These are phyloP conservation scores for Didymella exigua DNA, from an alignment of 2,329 filamentous ascomycete genomes.

Conservation along the genomic window DNA sequence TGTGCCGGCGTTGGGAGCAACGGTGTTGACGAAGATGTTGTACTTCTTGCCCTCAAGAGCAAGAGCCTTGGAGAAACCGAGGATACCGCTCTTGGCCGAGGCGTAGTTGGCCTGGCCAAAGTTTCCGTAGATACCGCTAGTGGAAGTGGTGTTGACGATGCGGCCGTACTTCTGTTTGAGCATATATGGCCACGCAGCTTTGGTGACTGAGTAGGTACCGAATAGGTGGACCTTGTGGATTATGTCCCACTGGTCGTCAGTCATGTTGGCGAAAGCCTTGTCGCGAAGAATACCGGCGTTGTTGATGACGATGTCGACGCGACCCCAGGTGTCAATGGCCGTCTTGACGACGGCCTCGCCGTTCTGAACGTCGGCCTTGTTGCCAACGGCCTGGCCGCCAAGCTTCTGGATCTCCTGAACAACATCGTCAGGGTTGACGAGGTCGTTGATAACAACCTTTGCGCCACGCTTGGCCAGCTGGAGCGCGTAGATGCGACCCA, in stretches of 20 bases:
- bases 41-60: constrained; percentile 94
- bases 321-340: constrained; percentile 90
- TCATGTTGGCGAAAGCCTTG: constrained; percentile 98
- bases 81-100: constrained; percentile 73
- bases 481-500: constrained; percentile 88
- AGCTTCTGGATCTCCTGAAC: constrained; percentile 90
- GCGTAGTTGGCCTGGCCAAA: constrained; percentile 99
- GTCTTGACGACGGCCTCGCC: constrained; percentile 89
- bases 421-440: constrained; percentile 88
- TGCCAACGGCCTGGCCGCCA: constrained; percentile 87
- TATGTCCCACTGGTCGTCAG: constrained; percentile 88
- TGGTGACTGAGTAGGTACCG: constrained; percentile 95
- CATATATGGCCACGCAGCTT: constrained; percentile 97
- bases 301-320: constrained; percentile 95
- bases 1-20: constrained; percentile 95
- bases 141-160: constrained; percentile 95
- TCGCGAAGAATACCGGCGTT: constrained; percentile 97
- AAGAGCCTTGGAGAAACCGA: constrained; percentile 91
- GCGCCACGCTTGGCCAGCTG: constrained; percentile 85
- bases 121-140: constrained; percentile 97
- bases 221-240: constrained; percentile 91
- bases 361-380: constrained; percentile 92
- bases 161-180: constrained; percentile 98
- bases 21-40: constrained; percentile 98
- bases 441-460: constrained; percentile 90